A percentile compares a stretch with the other conserved stretches of the same genome.
phyloP scores from a whole-genome alignment of 441 rosid species.

The Corymbia calophylla region DNA sequence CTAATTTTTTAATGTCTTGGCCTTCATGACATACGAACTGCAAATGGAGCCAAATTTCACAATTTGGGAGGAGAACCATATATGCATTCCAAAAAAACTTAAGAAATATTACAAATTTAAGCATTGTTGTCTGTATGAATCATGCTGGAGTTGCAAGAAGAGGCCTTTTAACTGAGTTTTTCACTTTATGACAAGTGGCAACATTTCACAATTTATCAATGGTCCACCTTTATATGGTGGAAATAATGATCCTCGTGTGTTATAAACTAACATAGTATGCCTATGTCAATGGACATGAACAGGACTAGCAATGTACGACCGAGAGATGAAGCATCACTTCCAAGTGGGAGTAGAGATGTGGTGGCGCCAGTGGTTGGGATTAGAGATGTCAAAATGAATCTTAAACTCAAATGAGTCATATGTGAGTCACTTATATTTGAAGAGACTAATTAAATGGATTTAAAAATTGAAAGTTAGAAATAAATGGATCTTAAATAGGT shows the following conservation, averaged over 20 bases:
- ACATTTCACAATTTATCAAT: background rate
- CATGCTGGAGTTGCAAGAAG: background rate
- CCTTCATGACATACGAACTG: background rate
- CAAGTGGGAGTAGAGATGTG: background rate
- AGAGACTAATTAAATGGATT: no score
- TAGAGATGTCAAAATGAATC: no score
- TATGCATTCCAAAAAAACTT: background rate
- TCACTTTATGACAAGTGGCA: background rate
- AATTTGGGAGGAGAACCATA: background rate
- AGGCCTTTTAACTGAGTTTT: background rate
- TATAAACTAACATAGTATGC: background rate
- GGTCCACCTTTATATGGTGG: background rate
- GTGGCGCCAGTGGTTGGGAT: accelerated
- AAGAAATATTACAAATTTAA: background rate
- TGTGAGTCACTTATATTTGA: no score
- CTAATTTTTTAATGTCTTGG: background rate
- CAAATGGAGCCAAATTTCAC: background rate
- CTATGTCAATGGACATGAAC: background rate
- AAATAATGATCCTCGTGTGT: background rate
- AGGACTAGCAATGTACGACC: background rate
- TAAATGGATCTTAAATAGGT: no score
- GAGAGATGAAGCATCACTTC: background rate
- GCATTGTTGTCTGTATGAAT: background rate
- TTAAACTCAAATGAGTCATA: no score
- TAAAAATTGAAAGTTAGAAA: no score